Evolutionary conservation across 345 rosid genomes (phyloP), one percentile per base, ranked within the genome.

Genomic region (Camelina hispida): DNA sequence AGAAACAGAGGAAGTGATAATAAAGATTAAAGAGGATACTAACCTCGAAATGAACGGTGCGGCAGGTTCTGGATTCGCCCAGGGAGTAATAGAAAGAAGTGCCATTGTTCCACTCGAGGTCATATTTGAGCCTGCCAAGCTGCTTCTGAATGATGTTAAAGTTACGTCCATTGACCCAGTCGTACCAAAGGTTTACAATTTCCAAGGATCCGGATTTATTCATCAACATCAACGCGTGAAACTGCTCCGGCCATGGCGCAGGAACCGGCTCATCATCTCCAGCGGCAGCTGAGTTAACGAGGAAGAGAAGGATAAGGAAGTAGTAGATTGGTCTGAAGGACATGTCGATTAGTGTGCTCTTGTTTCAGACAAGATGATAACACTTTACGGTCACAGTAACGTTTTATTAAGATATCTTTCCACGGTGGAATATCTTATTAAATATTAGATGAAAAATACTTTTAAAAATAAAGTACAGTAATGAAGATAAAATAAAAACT

Each of bases 91-190:
- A 34, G 20, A 79, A 87, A 18, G 91, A 89, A 4, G 90, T 87
- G 50, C 90, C 90, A 38, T 87, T 87, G 71, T 86, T 75, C 95
- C 95, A 86, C 59, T 87, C 90, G 2, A 87, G 84, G 73, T 87
- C 89, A 52, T 84, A 87, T 0, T 46, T 30, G 6, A 87, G 81
- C 63, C 76, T 82, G 0, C 91, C 89, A 9, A 85, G 83, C 81
- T 90, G 96, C 60, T 84, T 69, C 70, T 87, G 93, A 40, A 90
- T 86, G 35, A 87, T 86, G 85, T 87, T 89, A 76, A 87, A 85
- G 71, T 86, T 89, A 46, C 96, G 86, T 32, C 86, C 88, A 18
- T 84, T 85, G 59, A 85, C 68, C 91, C 91, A 90, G 43, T 90
- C 93, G 75, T 88, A 90, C 93, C 93, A 90, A 15, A 90, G 87